Evolutionary conservation across 2,329 filamentous ascomycete genomes (phyloP).

Genomic region (Colletotrichum higginsianum): DNA sequence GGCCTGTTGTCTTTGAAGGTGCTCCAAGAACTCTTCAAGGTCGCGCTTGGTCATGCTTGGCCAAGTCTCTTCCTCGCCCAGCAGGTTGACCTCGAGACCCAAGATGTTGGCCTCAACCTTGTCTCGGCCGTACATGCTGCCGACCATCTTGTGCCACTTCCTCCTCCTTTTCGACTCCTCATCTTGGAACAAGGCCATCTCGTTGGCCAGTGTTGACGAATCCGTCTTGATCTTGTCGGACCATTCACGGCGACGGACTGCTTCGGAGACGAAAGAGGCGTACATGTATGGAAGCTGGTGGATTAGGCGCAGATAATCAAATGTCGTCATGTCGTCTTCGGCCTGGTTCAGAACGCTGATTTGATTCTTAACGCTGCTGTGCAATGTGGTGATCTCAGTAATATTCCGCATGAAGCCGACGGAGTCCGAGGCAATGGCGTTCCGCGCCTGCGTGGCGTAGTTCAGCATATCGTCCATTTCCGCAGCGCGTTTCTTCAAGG

Average conservation of each 20-base stretch:
- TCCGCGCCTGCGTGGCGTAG: conserved; percentile 76
- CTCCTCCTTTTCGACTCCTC: conserved; percentile 91
- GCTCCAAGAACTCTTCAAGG: conserved; percentile 79
- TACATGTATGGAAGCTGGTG: conserved; percentile 91
- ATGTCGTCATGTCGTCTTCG: conserved; percentile 82
- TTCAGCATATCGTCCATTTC: conserved; percentile 75
- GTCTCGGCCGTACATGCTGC: conserved; percentile 79
- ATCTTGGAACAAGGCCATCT: conserved; percentile 92
- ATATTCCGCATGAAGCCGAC: conserved; percentile 86
- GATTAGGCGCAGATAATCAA: conserved; percentile 85
- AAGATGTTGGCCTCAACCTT: conserved; percentile 78
- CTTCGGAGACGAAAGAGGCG: conserved; percentile 88
- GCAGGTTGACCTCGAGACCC: conserved; percentile 87
- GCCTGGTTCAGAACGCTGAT: conserved; percentile 80
- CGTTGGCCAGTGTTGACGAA: conserved; percentile 89
- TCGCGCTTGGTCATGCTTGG: conserved; percentile 83
- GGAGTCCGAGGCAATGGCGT: conserved; percentile 75
- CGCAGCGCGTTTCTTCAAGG: conserved; percentile 66
- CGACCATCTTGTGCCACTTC: conserved; percentile 91
- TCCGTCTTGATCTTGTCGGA: conserved; percentile 90
- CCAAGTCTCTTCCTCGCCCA: conserved; percentile 86
- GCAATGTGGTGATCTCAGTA: conserved; percentile 82
- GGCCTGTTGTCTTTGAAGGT: conserved; percentile 75
- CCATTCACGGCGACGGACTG: conserved; percentile 90
- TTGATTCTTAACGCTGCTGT: conserved; percentile 80